Evolutionary conservation across 2,329 filamentous ascomycete species (phyloP).

Genomic region (Lecanicillium sp.): DNA sequence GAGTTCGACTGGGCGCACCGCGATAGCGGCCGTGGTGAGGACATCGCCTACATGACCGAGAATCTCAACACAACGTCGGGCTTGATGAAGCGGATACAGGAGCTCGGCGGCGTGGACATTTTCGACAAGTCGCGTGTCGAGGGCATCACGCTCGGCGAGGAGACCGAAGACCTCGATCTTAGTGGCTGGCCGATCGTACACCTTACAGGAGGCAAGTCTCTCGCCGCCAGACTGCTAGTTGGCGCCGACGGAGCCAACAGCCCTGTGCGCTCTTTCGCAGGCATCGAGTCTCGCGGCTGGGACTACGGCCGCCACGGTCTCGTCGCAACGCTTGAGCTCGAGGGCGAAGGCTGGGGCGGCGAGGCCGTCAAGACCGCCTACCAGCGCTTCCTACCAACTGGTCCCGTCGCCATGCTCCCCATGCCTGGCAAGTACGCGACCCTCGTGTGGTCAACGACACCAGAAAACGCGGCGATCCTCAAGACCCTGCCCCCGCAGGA

Average conservation of each 20-base stretch:
- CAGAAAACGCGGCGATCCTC: constrained; percentile 68
- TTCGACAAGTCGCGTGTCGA: constrained; percentile 75
- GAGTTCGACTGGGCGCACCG: constrained; percentile 69
- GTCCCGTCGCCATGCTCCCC: constrained; percentile 85
- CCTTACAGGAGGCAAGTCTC: constrained; percentile 57
- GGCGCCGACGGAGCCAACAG: constrained; percentile 95
- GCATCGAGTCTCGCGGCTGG: constrained; percentile 82
- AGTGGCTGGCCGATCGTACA: constrained; percentile 82
- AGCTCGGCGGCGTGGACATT: constrained; percentile 62
- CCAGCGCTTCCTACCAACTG: constrained; percentile 89
- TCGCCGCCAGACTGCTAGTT: constrained; percentile 79
- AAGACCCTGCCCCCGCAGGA: constrained; percentile 68
- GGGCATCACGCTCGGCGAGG: constrained; percentile 68
- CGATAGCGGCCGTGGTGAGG: constrained; percentile 44
- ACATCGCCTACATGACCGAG: constrained; percentile 94
- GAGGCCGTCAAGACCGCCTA: constrained; percentile 69
- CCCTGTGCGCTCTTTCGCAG: constrained; percentile 83
- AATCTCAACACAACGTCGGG: constrained; percentile 83
- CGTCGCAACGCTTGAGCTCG: constrained; percentile 78
- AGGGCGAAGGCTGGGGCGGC: constrained; percentile 51
- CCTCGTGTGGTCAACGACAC: constrained; percentile 91
- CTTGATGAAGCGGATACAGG: constrained; percentile 64
- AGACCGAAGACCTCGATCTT: constrained; percentile 65
- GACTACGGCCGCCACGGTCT: constrained; percentile 89
- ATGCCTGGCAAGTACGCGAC: constrained; percentile 77